Base-by-base conservation (phyloP, 116 monocot species). In the Zostera marina region DNA sequence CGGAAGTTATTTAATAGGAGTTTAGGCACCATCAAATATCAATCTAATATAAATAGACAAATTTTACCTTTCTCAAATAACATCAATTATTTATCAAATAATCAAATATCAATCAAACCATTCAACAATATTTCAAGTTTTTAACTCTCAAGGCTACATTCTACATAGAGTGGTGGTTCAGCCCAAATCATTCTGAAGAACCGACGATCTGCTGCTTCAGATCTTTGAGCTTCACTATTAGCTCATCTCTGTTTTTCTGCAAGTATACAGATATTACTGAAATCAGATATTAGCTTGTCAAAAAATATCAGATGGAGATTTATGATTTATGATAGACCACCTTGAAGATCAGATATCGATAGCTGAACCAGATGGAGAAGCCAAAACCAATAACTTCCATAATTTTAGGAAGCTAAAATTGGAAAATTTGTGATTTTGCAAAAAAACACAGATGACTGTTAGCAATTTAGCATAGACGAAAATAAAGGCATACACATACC, bases 281-380 rank as follows among this genome's bases (percentile, higher is more conserved):
- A 44, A 7, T 39, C 44, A 44, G 16, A 11, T 10, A 44, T 21
- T 9, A 23, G 12, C 41, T 9, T 9, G 9, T 58, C 11, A 38
- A 39, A 19, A 42, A 44, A 20, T 20, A 8, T 59, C 41, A 25
- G 7, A 8, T 10, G 42, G 25, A 26, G 10, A 20, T 11, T 23
- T 42, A 21, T 42, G 13, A 42, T 17, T 15, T 59, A 13, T 4
- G 0, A 3, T 10, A 7, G 9, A n/a, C 32, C 22, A 84, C 90
- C 84, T 91, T 91, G 40, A 79, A 91, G 11, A 91, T 65, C 20
- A 91, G 70, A 75, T 91, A 91, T 1, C 81, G 76, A 58, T 72
- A 79, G 62, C 63, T 77, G 68, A 91, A 91, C 91, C 91, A 91
- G 26, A 82, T 14, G 25, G 81, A 73, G 76, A 63, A 85, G 49